A percentile compares a stretch with the other conserved stretches of the same genome.
phyloP scores from a whole-genome alignment of 148 eudicot genomes.

The Rhododendron williamsianum region DNA sequence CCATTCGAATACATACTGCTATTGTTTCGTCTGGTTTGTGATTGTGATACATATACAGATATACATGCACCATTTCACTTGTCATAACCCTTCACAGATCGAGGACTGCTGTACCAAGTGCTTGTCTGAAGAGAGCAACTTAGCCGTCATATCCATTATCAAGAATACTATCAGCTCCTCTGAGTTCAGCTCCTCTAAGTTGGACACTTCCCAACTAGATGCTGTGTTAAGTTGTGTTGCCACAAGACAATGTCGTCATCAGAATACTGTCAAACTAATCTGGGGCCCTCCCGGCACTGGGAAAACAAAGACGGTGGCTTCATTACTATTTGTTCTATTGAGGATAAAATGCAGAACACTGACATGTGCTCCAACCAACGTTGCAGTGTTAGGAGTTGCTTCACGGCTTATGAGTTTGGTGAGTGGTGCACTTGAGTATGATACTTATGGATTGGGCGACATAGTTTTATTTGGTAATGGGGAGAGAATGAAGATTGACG shows the following conservation, averaged over 20 bases:
- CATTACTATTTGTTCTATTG: slow-evolving; percentile 21
- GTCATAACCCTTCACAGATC: slow-evolving; percentile 6
- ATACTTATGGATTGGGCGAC: slow-evolving; percentile 47
- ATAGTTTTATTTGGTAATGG: slow-evolving; percentile 55
- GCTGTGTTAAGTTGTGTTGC: slow-evolving; percentile 36
- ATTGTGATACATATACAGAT: background rate
- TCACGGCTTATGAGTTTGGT: slow-evolving; percentile 19
- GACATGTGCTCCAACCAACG: slow-evolving; percentile 51
- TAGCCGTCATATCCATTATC: background rate
- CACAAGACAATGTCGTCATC: slow-evolving; percentile 32
- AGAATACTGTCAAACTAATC: slow-evolving; percentile 37
- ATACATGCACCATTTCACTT: background rate
- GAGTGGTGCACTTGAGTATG: slow-evolving; percentile 4
- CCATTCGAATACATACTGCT: background rate
- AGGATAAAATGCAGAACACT: slow-evolving; percentile 29
- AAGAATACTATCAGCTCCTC: slow-evolving; percentile 12
- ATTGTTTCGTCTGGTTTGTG: background rate
- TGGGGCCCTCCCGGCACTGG: slow-evolving; percentile 77
- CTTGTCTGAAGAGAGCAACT: background rate
- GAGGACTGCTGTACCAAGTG: background rate
- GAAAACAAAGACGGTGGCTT: slow-evolving; percentile 46
- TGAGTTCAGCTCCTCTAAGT: slow-evolving; percentile 18
- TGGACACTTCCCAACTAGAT: slow-evolving; percentile 34
- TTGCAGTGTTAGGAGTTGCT: slow-evolving; percentile 38
- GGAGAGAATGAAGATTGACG: slow-evolving; percentile 46